phyloP scores from a whole-genome alignment of 805 yeast genomes.

The Clavispora santaluciae region DNA sequence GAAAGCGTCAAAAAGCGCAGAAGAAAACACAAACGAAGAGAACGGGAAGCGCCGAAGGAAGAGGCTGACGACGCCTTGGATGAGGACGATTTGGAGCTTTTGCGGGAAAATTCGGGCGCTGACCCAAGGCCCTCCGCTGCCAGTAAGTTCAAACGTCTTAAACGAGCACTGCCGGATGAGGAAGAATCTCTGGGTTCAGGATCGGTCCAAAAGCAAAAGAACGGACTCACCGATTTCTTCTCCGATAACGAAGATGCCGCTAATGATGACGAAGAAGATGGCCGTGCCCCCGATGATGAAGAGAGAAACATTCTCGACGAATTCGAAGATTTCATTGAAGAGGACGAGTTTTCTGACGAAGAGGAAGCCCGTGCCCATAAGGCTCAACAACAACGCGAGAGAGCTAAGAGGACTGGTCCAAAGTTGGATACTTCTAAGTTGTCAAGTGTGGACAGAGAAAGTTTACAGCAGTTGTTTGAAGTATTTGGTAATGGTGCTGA shows the following conservation, averaged over 20 bases:
- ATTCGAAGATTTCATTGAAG: conserved; percentile 95
- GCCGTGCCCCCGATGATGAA: conserved; percentile 14
- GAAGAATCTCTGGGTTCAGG: conserved; percentile 10
- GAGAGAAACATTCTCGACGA: conserved; percentile 59
- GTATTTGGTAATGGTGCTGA: conserved; percentile 97
- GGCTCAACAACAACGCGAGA: conserved; percentile 28
- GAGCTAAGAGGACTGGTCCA: conserved; percentile 31
- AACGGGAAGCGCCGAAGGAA: conserved; percentile 4
- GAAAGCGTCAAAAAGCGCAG: conserved; percentile 16
- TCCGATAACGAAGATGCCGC: conserved; percentile 49
- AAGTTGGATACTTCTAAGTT: conserved; percentile 54
- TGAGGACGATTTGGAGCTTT: conserved; percentile 90
- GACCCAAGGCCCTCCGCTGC: conserved; percentile 28
- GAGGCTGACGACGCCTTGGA: conserved; percentile 65
- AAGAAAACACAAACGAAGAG: conserved; percentile 24
- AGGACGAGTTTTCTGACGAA: conserved; percentile 91
- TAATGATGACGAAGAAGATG: conserved; percentile 25
- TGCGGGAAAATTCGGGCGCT: conserved; percentile 89
- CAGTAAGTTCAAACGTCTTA: conserved; percentile 71
- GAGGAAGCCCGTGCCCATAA: conserved; percentile 39
- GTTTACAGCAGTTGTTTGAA: conserved; percentile 87
- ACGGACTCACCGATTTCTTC: conserved; percentile 62
- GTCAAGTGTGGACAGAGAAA: conserved; percentile 76
- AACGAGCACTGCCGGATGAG: conserved; percentile 51
- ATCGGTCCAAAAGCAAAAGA: conserved; percentile 5